These are phyloP conservation scores for Hanseniaspora vineae DNA, from an alignment of 805 yeast genomes.

Conservation along the genomic window DNA sequence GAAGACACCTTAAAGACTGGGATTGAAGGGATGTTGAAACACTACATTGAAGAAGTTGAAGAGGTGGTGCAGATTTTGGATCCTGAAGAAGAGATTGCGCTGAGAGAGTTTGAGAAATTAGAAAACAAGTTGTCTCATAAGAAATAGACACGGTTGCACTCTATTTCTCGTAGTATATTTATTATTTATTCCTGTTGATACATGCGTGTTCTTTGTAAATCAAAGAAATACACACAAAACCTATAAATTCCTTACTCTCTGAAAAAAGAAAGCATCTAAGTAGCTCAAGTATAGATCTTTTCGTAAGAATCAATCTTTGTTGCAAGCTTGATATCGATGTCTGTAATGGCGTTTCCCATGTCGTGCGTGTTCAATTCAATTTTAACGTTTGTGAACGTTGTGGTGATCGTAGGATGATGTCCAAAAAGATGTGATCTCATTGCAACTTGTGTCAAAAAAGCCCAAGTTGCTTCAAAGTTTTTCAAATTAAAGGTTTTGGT, in stretches of 20 bases:
- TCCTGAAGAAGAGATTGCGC: slow-evolving; percentile 61
- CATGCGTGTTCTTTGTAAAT: not conserved
- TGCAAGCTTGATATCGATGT: slow-evolving; percentile 48
- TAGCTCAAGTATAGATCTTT: slow-evolving; percentile 1
- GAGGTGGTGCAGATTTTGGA: slow-evolving; percentile 82
- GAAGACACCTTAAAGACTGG: slow-evolving; percentile 91
- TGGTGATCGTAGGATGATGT: slow-evolving; percentile 62
- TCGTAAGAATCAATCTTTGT: slow-evolving; percentile 28
- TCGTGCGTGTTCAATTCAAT: slow-evolving; percentile 57
- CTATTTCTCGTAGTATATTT: not conserved
- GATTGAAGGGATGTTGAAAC: slow-evolving; percentile 93
- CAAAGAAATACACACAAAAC: no score
- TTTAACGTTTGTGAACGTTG: slow-evolving; percentile 46
- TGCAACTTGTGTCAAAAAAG: slow-evolving; percentile 46
- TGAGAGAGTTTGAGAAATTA: slow-evolving; percentile 73
- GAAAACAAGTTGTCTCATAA: slow-evolving; percentile 37
- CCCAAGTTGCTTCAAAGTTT: slow-evolving; percentile 53
- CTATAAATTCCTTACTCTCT: no score
- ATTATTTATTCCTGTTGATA: no score
- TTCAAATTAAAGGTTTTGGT: slow-evolving; percentile 30
- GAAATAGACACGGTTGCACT: not conserved
- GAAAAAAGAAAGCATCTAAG: no score
- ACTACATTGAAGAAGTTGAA: slow-evolving; percentile 89
- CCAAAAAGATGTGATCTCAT: slow-evolving; percentile 42
- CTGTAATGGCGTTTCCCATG: slow-evolving; percentile 32